Percentiles rank a stretch among this genome's conserved stretches.
Conservation (phyloP, 345 rosid genomes). For the Stellera chamaejasme region DNA sequence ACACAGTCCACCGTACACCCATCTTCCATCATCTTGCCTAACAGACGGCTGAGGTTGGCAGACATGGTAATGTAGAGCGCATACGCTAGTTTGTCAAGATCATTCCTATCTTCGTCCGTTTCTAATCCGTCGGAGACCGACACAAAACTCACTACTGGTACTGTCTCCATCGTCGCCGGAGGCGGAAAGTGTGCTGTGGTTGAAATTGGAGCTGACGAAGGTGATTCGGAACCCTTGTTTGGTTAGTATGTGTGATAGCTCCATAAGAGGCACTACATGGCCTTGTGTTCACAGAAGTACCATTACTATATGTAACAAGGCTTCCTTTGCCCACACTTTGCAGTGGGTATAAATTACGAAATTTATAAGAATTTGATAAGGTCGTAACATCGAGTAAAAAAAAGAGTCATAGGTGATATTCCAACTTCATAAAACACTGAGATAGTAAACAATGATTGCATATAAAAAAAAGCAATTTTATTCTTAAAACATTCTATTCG, state of each 20-base stretch:
- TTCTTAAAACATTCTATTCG: too few relatives aligned
- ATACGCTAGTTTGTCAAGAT: slow-evolving; percentile 1
- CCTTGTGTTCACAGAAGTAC: slow-evolving; percentile 5
- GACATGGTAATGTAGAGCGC: not conserved
- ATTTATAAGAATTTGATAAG: too few relatives aligned
- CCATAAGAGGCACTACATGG: slow-evolving; percentile 12
- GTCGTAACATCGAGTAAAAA: too few relatives aligned
- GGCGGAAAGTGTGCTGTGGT: not conserved
- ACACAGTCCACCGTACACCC: slow-evolving; percentile 4
- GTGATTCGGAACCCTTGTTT: slow-evolving; percentile 8
- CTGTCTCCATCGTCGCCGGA: not conserved
- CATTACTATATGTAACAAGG: slow-evolving; percentile 3
- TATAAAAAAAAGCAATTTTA: too few relatives aligned
- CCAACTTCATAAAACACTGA: too few relatives aligned
- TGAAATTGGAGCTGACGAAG: slow-evolving; percentile 5
- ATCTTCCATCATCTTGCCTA: not conserved
- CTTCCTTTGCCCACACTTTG: too few relatives aligned
- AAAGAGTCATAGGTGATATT: too few relatives aligned
- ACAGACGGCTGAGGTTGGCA: slow-evolving; percentile 8
- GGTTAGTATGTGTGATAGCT: slow-evolving; percentile 1
- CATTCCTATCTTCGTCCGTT: slow-evolving; percentile 10
- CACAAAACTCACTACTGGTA: not conserved
- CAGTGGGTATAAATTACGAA: too few relatives aligned
- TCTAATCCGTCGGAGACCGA: slow-evolving; percentile 13
- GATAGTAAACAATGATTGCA: too few relatives aligned